phyloP scores from a whole-genome alignment of 768 basidiomycete species.

The Kwoniella heveanensis region DNA sequence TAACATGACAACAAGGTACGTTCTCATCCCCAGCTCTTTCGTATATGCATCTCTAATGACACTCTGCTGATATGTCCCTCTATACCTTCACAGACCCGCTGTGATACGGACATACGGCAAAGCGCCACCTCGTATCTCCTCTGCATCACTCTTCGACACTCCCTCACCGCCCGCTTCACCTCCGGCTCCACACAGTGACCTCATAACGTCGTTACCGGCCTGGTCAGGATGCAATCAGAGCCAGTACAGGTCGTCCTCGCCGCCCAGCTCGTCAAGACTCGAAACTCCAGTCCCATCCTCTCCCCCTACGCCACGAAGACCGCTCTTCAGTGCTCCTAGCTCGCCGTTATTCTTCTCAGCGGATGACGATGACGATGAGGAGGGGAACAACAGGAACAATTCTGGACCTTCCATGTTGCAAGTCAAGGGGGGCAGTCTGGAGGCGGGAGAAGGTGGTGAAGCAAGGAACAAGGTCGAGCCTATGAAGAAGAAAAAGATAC shows the following conservation, averaged over 20 bases:
- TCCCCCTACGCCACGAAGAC: not conserved
- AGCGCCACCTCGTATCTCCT: conserved; percentile 11
- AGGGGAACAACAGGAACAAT: not conserved
- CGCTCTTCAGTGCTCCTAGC: not conserved
- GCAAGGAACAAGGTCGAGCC: too few species aligned
- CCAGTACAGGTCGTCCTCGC: conserved; percentile 13
- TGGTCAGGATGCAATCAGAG: not conserved
- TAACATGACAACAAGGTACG: conserved; percentile 19
- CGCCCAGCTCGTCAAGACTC: conserved; percentile 18
- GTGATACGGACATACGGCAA: conserved; percentile 41
- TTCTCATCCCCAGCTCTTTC: too few species aligned
- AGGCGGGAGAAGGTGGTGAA: not conserved
- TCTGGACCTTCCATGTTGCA: not conserved
- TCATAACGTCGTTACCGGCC: not conserved
- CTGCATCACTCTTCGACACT: conserved; percentile 17
- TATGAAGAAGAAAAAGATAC: not conserved
- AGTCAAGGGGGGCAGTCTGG: too few species aligned
- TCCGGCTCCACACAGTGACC: not conserved
- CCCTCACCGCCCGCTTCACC: conserved; percentile 12
- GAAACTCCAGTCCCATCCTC: conserved; percentile 14
- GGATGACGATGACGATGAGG: conserved; percentile 19
- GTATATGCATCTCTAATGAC: not conserved
- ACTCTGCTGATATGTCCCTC: conserved; percentile 4
- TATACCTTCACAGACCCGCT: conserved; percentile 24
- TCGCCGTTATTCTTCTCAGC: conserved; percentile 20